phyloP scores from a whole-genome alignment of 768 basidiomycete species.

The Tubosaeta brunneosetosa region DNA sequence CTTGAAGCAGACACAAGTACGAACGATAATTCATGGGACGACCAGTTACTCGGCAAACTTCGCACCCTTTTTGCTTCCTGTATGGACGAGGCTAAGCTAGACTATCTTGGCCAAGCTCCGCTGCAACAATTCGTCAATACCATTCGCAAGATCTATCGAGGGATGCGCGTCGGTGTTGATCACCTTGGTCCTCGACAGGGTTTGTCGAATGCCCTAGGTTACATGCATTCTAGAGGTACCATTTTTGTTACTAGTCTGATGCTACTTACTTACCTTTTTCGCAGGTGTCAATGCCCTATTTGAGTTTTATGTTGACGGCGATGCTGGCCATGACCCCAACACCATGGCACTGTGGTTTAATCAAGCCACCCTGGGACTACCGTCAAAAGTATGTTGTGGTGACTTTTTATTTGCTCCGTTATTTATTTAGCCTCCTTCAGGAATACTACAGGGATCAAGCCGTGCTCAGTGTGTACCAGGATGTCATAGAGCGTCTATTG shows the following conservation, averaged over 20 bases:
- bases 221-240: constrained; percentile 80
- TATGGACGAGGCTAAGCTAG: constrained; percentile 70
- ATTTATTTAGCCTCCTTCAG: constrained; percentile 32
- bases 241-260: neutral
- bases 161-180: constrained; percentile 41
- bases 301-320: constrained; percentile 82
- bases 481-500: constrained; percentile 65
- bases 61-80: constrained; percentile 77
- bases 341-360: constrained; percentile 81
- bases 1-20: constrained; percentile 45
- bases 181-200: constrained; percentile 41
- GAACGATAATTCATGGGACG: constrained; percentile 44
- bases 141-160: constrained; percentile 56
- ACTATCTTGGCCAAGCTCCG: constrained; percentile 68
- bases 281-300: constrained; percentile 76
- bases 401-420: neutral
- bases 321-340: constrained; percentile 81
- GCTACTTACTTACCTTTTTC: neutral
- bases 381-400: constrained; percentile 61
- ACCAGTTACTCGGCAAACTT: constrained; percentile 57
- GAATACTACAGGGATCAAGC: constrained; percentile 85
- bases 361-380: constrained; percentile 77
- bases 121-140: constrained; percentile 62
- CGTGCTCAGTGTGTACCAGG: constrained; percentile 64
- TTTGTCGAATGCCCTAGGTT: constrained; percentile 79